Evolutionary conservation across 192 early-diverging fungal genomes (phyloP).

Genomic region (Backusella morwellensis): DNA sequence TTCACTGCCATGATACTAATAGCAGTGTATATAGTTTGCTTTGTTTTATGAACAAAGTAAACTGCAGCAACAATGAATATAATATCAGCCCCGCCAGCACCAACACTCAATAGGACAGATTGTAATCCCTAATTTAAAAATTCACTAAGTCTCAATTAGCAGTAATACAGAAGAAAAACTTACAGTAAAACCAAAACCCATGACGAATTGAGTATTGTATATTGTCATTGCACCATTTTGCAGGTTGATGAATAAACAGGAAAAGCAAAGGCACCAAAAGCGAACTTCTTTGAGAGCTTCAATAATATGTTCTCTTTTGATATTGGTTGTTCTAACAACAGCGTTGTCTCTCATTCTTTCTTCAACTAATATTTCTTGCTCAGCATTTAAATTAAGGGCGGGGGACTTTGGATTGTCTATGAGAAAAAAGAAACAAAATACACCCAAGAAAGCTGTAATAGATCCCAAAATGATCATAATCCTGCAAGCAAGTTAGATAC

Average conservation of each 20-base stretch:
- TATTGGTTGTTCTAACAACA: conserved; percentile 15
- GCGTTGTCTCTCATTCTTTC: conserved; percentile 31
- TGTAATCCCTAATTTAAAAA: conserved; percentile 19
- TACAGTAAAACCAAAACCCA: conserved; percentile 27
- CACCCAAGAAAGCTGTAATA: conserved; percentile 13
- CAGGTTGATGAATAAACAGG: conserved; percentile 18
- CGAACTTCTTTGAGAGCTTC: conserved; percentile 24
- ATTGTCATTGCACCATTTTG: conserved; percentile 35
- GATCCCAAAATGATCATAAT: conserved; percentile 34
- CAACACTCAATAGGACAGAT: conserved; percentile 16
- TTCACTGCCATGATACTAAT: conserved; percentile 12
- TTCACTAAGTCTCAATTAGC: neutral
- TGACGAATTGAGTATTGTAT: conserved; percentile 18
- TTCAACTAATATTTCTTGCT: conserved; percentile 25
- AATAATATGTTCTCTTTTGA: conserved; percentile 23
- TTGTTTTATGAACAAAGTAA: conserved; percentile 4
- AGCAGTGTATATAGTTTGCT: conserved; percentile 19
- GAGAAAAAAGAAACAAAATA: conserved; percentile 30
- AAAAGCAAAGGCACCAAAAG: conserved; percentile 19
- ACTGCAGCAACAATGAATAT: conserved; percentile 13
- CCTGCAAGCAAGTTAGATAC: neutral
- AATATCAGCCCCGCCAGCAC: conserved; percentile 17
- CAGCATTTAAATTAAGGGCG: conserved; percentile 19
- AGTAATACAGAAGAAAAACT: neutral
- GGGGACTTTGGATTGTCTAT: conserved; percentile 32